Evolutionary conservation across 2,329 filamentous ascomycete genomes (phyloP), one percentile per base, ranked within the genome.

Genomic region (Xylaria digitata): DNA sequence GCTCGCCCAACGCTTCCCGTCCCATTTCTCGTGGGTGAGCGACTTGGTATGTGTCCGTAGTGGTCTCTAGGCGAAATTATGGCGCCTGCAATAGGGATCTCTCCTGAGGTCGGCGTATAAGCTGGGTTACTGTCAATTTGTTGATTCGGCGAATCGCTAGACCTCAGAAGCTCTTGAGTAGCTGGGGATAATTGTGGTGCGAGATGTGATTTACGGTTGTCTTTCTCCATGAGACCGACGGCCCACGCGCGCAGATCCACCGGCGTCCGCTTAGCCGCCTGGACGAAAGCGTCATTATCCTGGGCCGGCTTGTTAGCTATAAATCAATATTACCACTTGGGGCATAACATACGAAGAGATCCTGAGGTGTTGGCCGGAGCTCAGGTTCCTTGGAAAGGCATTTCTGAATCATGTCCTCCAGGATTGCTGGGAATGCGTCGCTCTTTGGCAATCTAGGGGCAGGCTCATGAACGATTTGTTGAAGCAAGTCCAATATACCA

Each of bases 391-490:
- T 99, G 79, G 90, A 90, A 71, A 99, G 83, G 81, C 96, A 99
- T 79, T 96, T 97, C 72, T 96, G 94, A 65, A 98, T 95, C 89
- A 98, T 97, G 71, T 98, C 94, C 74, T 98, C 95, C 53, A 99
- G 82, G 70, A 98, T 98, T 32, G 89, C 88, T 0, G 96, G 96
- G 84, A 99, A 99, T 1, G 96, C 96, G 77, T 98, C 96, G 76
- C 94, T 97, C 87, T 97, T 97, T 48, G 96, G 96, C 58, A 99
- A 86, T 78, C 89, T 94, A 0, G 96, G 96, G 3, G 96, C 93
- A 3, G 94, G 94, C 80, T 99, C 96, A 77, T 98, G 92, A 26
- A 99, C 96, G 78, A 99, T 99, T 78, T 97, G 94, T 80, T 99
- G 96, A 54, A 99, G 84, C 66, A 99, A 86, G 80, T 99, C 96